phyloP scores from a whole-genome alignment of 768 basidiomycete species.

The Suillus weaverae region DNA sequence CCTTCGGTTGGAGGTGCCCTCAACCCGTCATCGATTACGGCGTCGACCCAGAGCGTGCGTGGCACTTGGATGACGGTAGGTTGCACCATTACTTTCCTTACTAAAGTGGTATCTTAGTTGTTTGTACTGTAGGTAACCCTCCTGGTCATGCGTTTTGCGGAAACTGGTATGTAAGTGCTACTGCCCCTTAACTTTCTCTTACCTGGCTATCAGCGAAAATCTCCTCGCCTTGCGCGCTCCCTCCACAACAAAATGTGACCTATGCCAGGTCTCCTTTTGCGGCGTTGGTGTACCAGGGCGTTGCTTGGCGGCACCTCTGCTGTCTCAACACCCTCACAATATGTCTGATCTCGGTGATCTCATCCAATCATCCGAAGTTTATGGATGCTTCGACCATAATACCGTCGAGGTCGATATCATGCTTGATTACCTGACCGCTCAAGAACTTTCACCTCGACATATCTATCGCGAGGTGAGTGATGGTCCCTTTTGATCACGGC shows the following conservation, averaged over 20 bases:
- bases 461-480: conserved; percentile 73
- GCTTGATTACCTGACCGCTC: conserved; percentile 73
- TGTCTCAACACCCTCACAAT: conserved; percentile 66
- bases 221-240: conserved; percentile 72
- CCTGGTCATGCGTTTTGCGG: conserved; percentile 82
- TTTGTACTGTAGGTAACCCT: conserved; percentile 35
- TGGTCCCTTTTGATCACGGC: background rate
- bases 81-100: background rate
- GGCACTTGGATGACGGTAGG: conserved; percentile 73
- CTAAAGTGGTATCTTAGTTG: background rate
- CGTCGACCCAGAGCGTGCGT: conserved; percentile 67
- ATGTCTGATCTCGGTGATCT: conserved; percentile 71
- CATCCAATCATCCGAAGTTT: conserved; percentile 71
- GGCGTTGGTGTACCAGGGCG: conserved; percentile 76
- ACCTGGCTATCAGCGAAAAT: conserved; percentile 54
- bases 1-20: conserved; percentile 80
- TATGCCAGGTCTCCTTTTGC: conserved; percentile 82
- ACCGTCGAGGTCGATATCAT: conserved; percentile 80
- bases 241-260: conserved; percentile 78
- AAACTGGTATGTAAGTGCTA: conserved; percentile 57
- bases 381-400: conserved; percentile 79
- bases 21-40: conserved; percentile 74
- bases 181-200: conserved; percentile 1
- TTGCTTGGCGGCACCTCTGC: conserved; percentile 60
- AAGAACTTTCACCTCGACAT: conserved; percentile 61